These are phyloP conservation scores for Sugiyamaella marilandica DNA, from an alignment of 805 yeast genomes.

Conservation along the genomic window DNA sequence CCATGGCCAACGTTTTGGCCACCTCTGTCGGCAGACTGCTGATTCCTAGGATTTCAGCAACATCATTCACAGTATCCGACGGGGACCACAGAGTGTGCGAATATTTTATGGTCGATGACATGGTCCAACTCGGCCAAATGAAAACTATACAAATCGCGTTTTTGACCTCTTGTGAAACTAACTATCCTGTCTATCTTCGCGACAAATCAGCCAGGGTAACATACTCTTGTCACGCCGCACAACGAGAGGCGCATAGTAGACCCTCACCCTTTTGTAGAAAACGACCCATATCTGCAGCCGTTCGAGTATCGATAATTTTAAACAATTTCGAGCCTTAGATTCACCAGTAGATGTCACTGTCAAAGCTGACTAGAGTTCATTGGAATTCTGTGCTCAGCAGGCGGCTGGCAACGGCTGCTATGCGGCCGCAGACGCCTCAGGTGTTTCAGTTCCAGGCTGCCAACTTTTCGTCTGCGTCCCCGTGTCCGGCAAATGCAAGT, in stretches of 20 bases:
- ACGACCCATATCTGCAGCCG: neutral
- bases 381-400: neutral
- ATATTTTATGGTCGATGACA: slow-evolving; percentile 30
- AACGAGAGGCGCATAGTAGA: no score
- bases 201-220: no score
- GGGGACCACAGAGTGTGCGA: slow-evolving; percentile 98
- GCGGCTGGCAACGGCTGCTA: neutral
- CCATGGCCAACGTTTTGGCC: slow-evolving; percentile 94
- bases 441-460: neutral
- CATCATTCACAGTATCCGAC: slow-evolving; percentile 92
- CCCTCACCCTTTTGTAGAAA: no score
- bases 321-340: neutral
- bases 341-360: neutral
- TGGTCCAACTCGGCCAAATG: neutral
- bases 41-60: slow-evolving; percentile 86
- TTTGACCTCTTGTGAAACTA: no score
- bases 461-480: neutral
- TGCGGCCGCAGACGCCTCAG: neutral
- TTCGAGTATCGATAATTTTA: neutral
- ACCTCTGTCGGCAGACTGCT: slow-evolving; percentile 78
- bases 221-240: no score
- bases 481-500: neutral
- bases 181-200: no score
- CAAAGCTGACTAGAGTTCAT: slow-evolving; percentile 2
- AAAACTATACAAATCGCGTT: no score